Base-by-base conservation (phyloP, 2,329 filamentous ascomycete species). In the Colletotrichum plurivorum region DNA sequence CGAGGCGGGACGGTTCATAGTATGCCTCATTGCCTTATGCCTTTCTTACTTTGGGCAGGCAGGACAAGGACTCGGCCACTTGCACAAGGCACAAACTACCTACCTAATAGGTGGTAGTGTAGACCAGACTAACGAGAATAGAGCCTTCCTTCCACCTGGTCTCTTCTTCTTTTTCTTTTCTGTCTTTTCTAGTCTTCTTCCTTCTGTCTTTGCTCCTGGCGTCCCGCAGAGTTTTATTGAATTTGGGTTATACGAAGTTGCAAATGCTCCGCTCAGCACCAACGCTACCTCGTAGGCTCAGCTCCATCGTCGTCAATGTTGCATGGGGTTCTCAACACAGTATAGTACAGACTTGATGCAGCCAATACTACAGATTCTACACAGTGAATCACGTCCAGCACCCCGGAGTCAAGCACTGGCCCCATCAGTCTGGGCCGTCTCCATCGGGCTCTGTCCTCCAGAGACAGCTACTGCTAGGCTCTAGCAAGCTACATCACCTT, bases 221-320 rank as follows among this genome's bases (percentile, higher is more conserved):
- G 25, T 60, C 22, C 31, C 57, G 57, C 57, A 43, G 13, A 46
- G 46, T 31, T 60, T 52, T 52, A 60, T 52, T 52, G 46, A 51
- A 22, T 43, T 52, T 16, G 22, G 16, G 2, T 36, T 5, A 36
- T n/a, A 52, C 46, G 46, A 60, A 51, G 20, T 25, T 41, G 27
- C 57, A 52, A 51, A 51, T 51, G 13, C 46, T 27, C 25, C 31
- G 31, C 15, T 36, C 31, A 45, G 9, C 25, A 31, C 64, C 56
- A 49, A 12, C 63, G 63, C 71, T 71, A 58, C 71, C 62, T 71
- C 71, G 68, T 52, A 63, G 12, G 27, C 48, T 41, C 43, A 31
- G 43, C 58, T 59, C 54, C 58, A 49, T 67, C 51, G 58, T 67
- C 51, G 58, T 67, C 51, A 61, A 62, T 46, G 63, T 62, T 67